Evolutionary conservation across 164 flowering plant genomes (phyloP).

Genomic region (Vitis riparia): DNA sequence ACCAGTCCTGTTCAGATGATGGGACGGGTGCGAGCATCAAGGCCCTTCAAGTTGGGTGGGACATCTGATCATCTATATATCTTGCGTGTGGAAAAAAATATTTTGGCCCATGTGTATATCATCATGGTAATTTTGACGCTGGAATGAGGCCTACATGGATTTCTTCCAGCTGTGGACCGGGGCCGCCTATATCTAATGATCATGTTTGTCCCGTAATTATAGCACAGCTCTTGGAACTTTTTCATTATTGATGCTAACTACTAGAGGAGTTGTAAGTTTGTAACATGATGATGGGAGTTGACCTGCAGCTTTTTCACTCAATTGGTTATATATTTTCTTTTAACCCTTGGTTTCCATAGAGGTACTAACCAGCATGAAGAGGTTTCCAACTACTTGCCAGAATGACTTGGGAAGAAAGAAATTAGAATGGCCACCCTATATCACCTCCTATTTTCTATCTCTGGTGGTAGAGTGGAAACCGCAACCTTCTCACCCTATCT

Average conservation of each 20-base stretch:
- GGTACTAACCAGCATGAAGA: too few species aligned
- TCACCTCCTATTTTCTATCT: too few species aligned
- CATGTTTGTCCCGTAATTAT: constrained; percentile 22
- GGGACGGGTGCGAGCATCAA: constrained; percentile 14
- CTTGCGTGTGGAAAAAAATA: neutral
- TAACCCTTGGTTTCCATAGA: too few species aligned
- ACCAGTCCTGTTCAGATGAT: constrained; percentile 5
- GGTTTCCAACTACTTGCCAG: too few species aligned
- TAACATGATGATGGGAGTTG: neutral
- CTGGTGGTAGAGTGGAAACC: too few species aligned
- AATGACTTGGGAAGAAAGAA: too few species aligned
- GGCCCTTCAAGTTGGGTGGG: neutral
- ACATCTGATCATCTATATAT: neutral
- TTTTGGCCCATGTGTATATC: neutral
- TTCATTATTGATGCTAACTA: neutral
- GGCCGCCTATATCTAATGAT: constrained; percentile 19
- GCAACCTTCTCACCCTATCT: too few species aligned
- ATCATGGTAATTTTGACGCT: neutral
- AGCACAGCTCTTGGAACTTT: neutral
- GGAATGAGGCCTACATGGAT: constrained; percentile 10
- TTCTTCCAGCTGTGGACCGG: constrained; percentile 24
- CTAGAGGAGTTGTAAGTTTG: neutral
- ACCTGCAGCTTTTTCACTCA: neutral
- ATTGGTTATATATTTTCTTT: too few species aligned
- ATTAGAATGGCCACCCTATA: too few species aligned